These are phyloP conservation scores for Penicillium riverlandense DNA, from an alignment of 495 filamentous ascomycete genomes.

Conservation along the genomic window DNA sequence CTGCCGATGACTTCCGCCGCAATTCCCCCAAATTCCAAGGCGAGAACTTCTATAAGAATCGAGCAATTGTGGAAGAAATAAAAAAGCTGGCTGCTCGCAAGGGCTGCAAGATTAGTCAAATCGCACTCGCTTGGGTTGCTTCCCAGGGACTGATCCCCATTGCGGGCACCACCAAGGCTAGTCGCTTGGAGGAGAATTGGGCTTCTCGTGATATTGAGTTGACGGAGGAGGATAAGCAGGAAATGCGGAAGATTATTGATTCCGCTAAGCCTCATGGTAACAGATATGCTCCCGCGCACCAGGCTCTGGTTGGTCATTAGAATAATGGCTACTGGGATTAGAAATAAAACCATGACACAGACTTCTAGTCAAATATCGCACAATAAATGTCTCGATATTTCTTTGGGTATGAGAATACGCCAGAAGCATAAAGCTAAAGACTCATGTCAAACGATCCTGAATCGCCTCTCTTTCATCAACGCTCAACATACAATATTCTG, in stretches of 20 bases:
- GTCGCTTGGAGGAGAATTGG: constrained; percentile 35
- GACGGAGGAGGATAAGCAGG: constrained; percentile 25
- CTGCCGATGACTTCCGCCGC: constrained; percentile 36
- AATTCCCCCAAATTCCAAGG: constrained; percentile 38
- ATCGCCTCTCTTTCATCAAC: too few species aligned
- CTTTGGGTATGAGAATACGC: too few species aligned
- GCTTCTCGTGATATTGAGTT: constrained; percentile 30
- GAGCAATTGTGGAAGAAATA: constrained; percentile 35
- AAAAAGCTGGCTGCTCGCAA: constrained; percentile 33
- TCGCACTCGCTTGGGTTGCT: constrained; percentile 41
- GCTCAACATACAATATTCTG: too few species aligned
- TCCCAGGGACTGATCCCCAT: constrained; percentile 42
- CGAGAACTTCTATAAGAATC: constrained; percentile 45
- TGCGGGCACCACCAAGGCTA: constrained; percentile 40
- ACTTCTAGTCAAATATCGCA: too few species aligned
- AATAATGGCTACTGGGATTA: too few species aligned
- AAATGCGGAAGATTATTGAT: constrained; percentile 34
- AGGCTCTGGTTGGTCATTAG: constrained; percentile 36
- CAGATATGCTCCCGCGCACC: constrained; percentile 19
- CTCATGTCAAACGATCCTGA: too few species aligned
- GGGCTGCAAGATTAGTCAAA: constrained; percentile 30
- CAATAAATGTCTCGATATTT: too few species aligned
- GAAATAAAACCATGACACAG: too few species aligned
- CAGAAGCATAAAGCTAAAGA: too few species aligned
- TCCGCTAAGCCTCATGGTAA: constrained; percentile 31